These are phyloP conservation scores for Diaporthe aspalathi DNA, from an alignment of 2,329 filamentous ascomycete species.

Conservation along the genomic window DNA sequence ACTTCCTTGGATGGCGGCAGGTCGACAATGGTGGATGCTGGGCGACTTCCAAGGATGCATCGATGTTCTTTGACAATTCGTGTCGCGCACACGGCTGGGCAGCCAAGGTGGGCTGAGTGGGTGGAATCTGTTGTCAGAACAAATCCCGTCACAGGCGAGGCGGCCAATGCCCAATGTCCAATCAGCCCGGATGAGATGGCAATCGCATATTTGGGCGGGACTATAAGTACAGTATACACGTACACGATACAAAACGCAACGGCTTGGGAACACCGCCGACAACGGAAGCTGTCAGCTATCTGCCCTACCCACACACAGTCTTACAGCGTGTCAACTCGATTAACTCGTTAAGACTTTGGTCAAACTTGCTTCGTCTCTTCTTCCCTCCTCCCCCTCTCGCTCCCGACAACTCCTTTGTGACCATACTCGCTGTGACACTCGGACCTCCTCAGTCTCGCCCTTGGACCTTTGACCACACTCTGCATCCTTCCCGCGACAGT, in stretches of 20 bases:
- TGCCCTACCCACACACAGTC: constrained; percentile 7
- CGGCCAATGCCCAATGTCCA: constrained; percentile 1
- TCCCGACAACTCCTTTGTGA: neutral
- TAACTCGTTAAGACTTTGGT: constrained; percentile 1
- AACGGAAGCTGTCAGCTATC: constrained; percentile 28
- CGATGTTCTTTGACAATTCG: constrained; percentile 4
- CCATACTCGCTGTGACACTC: neutral
- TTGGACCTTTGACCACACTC: neutral
- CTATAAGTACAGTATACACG: no score
- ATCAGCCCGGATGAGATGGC: constrained; percentile 10
- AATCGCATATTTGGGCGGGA: neutral
- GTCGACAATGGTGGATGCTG: neutral
- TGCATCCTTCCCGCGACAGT: neutral
- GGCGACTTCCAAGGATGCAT: constrained; percentile 4
- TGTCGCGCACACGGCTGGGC: neutral
- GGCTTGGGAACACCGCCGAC: constrained; percentile 11
- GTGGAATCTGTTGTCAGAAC: constrained; percentile 27
- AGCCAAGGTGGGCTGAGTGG: neutral
- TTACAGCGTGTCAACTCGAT: neutral
- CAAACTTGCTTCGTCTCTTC: neutral
- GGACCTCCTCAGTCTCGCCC: neutral
- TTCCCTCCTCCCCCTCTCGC: neutral
- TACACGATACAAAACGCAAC: neutral
- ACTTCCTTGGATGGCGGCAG: constrained; percentile 13
- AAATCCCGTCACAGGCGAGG: constrained; percentile 20